Conservation (phyloP, 768 basidiomycete genomes). For the Lentinula sp. region DNA sequence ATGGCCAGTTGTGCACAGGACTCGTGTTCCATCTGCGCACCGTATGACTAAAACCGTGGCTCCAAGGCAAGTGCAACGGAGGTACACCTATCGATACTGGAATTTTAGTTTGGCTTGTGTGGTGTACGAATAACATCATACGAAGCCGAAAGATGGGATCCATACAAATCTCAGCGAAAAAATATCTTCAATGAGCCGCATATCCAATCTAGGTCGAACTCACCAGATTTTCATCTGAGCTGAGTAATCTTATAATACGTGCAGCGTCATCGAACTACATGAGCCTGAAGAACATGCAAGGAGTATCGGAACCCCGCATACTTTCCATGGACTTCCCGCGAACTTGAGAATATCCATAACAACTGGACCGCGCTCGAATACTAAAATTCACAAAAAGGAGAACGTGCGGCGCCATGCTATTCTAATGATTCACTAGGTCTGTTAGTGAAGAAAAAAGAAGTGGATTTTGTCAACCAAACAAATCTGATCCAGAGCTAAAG, state of each 20-base stretch:
- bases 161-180: neutral
- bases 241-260: neutral
- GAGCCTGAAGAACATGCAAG: neutral
- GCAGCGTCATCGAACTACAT: neutral
- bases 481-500: neutral
- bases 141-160: neutral
- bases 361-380: neutral
- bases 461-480: neutral
- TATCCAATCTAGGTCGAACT: neutral
- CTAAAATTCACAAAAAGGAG: too few species aligned
- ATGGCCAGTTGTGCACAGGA: too few species aligned
- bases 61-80: too few species aligned
- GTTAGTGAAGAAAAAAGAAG: neutral
- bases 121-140: neutral
- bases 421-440: neutral
- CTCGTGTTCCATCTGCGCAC: too few species aligned
- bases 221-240: neutral
- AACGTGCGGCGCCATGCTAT: too few species aligned
- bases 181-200: too few species aligned
- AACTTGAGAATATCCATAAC: neutral
- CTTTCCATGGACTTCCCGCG: neutral
- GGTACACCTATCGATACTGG: too few species aligned
- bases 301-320: neutral
- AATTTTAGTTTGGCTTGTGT: too few species aligned
- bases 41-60: too few species aligned